Evolutionary conservation across 768 basidiomycete genomes (phyloP).

Genomic region (Tricholoma flavovirens): DNA sequence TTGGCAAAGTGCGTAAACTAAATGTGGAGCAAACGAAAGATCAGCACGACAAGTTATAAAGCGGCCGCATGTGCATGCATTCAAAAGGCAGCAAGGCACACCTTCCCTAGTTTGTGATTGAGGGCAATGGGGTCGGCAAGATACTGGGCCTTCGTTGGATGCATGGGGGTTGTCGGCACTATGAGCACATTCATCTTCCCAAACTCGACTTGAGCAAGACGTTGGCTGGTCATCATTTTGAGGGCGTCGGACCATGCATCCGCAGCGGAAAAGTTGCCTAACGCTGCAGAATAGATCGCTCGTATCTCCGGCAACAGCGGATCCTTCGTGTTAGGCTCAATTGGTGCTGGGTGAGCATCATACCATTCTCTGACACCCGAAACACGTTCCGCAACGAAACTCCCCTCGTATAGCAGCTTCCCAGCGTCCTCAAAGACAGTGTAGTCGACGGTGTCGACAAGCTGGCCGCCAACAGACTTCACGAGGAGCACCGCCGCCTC

Average conservation of each 20-base stretch:
- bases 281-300: background rate
- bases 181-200: slow-evolving; percentile 1
- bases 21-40: background rate
- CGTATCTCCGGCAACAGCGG: background rate
- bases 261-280: background rate
- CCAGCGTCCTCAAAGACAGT: background rate
- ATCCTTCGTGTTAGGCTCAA: background rate
- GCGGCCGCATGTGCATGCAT: too few relatives aligned
- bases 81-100: background rate
- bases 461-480: background rate
- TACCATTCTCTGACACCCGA: background rate
- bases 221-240: slow-evolving; percentile 1
- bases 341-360: background rate
- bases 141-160: background rate
- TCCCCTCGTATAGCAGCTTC: background rate
- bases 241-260: background rate
- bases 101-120: background rate
- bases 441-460: background rate
- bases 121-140: background rate
- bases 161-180: background rate
- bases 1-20: background rate
- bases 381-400: background rate
- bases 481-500: background rate
- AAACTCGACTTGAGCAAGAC: background rate
- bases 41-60: background rate